Evolutionary conservation across 768 basidiomycete genomes (phyloP).

Genomic region (Grammothele lineata): DNA sequence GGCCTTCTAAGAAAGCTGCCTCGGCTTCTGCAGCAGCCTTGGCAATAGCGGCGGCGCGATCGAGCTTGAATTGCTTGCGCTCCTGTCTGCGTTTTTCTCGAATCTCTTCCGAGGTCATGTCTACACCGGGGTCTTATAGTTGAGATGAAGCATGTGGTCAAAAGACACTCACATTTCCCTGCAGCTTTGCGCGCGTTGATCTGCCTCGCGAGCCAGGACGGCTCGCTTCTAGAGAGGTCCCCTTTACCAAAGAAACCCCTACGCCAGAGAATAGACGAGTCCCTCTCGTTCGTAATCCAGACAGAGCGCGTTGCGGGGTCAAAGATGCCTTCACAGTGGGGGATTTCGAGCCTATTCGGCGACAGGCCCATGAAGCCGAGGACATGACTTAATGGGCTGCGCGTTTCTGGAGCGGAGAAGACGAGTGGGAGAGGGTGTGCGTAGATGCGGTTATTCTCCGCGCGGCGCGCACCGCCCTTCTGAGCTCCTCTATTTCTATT

Average conservation of each 20-base stretch:
- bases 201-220: constrained; percentile 84
- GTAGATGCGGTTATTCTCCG: constrained; percentile 67
- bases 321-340: constrained; percentile 71
- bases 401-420: constrained; percentile 34
- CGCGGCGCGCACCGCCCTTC: constrained; percentile 52
- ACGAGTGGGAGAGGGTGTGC: constrained; percentile 66
- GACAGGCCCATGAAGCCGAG: constrained; percentile 48
- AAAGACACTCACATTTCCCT: constrained; percentile 41
- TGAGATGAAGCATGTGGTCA: neutral
- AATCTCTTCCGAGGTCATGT: constrained; percentile 83
- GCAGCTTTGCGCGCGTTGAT: constrained; percentile 53
- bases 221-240: constrained; percentile 90
- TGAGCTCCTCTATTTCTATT: constrained; percentile 14
- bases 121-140: constrained; percentile 5
- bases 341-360: constrained; percentile 59
- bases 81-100: constrained; percentile 84
- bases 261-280: constrained; percentile 75
- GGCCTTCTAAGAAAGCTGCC: constrained; percentile 66
- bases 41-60: constrained; percentile 86
- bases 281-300: constrained; percentile 66
- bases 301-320: constrained; percentile 82
- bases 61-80: constrained; percentile 88
- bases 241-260: constrained; percentile 98
- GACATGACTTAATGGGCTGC: constrained; percentile 23
- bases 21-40: constrained; percentile 79